A percentile compares a stretch with the other conserved stretches of the same genome.
Evolutionary conservation across 208 protist species (phyloP).

Genomic region (Leishmania aethiopica): DNA sequence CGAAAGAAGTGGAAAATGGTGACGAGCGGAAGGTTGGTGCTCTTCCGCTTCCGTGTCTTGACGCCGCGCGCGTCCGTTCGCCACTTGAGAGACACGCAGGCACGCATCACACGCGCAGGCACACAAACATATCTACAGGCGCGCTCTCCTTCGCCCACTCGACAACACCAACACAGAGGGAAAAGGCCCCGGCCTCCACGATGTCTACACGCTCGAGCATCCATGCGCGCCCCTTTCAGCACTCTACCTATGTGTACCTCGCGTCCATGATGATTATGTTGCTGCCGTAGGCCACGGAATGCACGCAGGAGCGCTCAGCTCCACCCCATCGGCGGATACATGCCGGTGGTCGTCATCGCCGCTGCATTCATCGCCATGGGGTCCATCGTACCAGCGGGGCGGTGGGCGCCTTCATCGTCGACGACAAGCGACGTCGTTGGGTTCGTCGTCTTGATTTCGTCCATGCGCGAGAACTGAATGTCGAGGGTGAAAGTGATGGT

Average conservation of each 20-base stretch:
- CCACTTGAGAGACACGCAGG: not conserved
- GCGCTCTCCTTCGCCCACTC: not conserved
- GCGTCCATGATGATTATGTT: not conserved
- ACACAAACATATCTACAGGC: not conserved
- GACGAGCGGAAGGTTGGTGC: not conserved
- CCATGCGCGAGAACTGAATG: constrained; percentile 93
- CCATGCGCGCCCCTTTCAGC: not conserved
- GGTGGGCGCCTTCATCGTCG: constrained; percentile 71
- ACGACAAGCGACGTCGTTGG: constrained; percentile 79
- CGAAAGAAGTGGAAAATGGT: not conserved
- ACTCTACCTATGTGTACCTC: not conserved
- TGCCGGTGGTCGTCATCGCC: constrained; percentile 17
- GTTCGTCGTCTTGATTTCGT: constrained; percentile 90
- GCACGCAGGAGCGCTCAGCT: constrained; percentile 8
- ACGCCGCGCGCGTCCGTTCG: not conserved
- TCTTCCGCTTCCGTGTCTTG: not conserved
- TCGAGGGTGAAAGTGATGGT: constrained; percentile 90
- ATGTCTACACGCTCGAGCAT: not conserved
- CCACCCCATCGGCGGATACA: constrained; percentile 36
- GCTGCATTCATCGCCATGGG: constrained; percentile 27
- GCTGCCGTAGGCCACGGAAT: not conserved
- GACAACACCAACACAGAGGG: not conserved
- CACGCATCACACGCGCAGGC: not conserved
- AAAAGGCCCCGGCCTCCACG: not conserved
- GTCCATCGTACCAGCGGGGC: constrained; percentile 35